Evolutionary conservation across 2,329 filamentous ascomycete species (phyloP).

Genomic region (Pyrenochaeta sp.): DNA sequence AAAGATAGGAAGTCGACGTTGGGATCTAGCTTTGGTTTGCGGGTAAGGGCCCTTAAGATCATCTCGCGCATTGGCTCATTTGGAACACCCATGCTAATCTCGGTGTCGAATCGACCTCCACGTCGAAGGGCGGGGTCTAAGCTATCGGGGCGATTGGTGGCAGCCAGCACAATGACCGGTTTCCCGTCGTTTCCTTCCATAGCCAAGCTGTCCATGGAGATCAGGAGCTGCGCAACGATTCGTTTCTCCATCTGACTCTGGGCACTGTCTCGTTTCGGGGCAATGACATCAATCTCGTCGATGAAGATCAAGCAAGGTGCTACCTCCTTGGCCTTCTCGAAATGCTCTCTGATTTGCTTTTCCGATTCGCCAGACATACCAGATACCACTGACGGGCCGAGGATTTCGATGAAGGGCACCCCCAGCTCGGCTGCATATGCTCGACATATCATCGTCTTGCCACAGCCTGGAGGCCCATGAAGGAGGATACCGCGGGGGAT

Average conservation of each 20-base stretch:
- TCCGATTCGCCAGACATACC: conserved; percentile 91
- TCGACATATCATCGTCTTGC: conserved; percentile 84
- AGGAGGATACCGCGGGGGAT: conserved; percentile 78
- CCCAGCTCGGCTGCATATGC: conserved; percentile 78
- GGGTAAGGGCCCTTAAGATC: conserved; percentile 77
- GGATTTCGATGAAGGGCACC: conserved; percentile 81
- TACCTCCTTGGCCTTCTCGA: conserved; percentile 84
- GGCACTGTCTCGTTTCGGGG: conserved; percentile 81
- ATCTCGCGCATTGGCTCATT: conserved; percentile 77
- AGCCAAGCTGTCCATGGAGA: conserved; percentile 82
- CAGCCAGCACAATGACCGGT: conserved; percentile 87
- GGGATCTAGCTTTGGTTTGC: conserved; percentile 67
- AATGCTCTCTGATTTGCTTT: conserved; percentile 82
- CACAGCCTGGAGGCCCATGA: conserved; percentile 84
- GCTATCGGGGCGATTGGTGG: conserved; percentile 87
- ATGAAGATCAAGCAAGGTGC: conserved; percentile 92
- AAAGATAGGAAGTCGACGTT: conserved; percentile 77
- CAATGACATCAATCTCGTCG: conserved; percentile 90
- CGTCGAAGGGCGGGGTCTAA: conserved; percentile 79
- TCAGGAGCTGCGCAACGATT: conserved; percentile 81
- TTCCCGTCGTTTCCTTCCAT: conserved; percentile 75
- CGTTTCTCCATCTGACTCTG: conserved; percentile 90
- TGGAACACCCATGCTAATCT: conserved; percentile 87
- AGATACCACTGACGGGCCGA: conserved; percentile 80
- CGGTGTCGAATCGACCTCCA: conserved; percentile 79